These are phyloP conservation scores for Hemileccinum rubropunctum DNA, from an alignment of 768 basidiomycete species.

Conservation along the genomic window DNA sequence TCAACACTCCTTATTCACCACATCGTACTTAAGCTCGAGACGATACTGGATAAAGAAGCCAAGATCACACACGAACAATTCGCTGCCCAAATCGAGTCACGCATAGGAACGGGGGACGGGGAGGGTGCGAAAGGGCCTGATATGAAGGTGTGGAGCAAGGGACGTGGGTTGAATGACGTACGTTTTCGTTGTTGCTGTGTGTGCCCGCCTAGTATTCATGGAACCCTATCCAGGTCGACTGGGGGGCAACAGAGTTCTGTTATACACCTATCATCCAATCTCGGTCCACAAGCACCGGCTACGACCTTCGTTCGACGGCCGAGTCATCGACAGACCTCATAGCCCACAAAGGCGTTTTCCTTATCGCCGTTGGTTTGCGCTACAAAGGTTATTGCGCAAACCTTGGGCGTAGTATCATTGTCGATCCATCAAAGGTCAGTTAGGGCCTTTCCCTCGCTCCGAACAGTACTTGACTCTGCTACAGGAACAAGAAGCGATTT, in stretches of 20 bases:
- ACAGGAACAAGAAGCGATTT: conserved; percentile 91
- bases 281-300: conserved; percentile 75
- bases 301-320: conserved; percentile 85
- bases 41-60: conserved; percentile 87
- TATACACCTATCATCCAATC: conserved; percentile 97
- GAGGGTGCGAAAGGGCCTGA: conserved; percentile 80
- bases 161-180: conserved; percentile 71
- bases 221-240: conserved; percentile 64
- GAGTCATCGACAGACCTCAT: conserved; percentile 83
- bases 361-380: conserved; percentile 84
- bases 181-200: conserved; percentile 27
- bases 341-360: conserved; percentile 83
- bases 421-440: conserved; percentile 82
- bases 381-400: conserved; percentile 94
- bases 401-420: conserved; percentile 91
- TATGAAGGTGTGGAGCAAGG: conserved; percentile 89
- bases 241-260: conserved; percentile 87
- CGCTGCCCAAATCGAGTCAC: conserved; percentile 79
- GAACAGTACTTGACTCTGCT: background rate
- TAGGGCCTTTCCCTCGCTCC: background rate
- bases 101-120: conserved; percentile 71
- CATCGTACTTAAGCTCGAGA: conserved; percentile 84
- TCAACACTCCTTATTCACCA: conserved; percentile 84
- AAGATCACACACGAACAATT: conserved; percentile 89
- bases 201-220: conserved; percentile 5